These are phyloP conservation scores for Amanita phalloides DNA, from an alignment of 768 basidiomycete species.

Conservation along the genomic window DNA sequence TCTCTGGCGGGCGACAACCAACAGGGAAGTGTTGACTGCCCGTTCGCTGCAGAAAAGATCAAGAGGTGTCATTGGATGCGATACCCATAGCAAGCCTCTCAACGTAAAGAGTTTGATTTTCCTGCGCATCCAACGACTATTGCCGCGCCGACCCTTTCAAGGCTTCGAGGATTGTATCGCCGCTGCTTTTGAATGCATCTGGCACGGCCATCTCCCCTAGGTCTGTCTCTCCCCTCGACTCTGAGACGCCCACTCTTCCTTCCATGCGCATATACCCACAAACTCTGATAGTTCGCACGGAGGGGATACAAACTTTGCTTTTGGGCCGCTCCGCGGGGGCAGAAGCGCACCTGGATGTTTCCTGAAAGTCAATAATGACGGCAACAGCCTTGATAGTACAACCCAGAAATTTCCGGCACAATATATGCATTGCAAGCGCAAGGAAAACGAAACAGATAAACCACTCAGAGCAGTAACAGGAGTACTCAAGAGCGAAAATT, in stretches of 20 bases:
- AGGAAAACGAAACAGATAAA: neutral
- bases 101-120: slow-evolving; percentile 6
- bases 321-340: neutral
- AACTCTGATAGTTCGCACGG: slow-evolving; percentile 1
- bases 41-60: slow-evolving; percentile 7
- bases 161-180: neutral
- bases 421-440: neutral
- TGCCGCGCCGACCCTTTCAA: slow-evolving; percentile 4
- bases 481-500: neutral
- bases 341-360: neutral
- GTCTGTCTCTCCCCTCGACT: slow-evolving; percentile 9
- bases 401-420: neutral
- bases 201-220: slow-evolving; percentile 8
- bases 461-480: neutral
- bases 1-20: slow-evolving; percentile 1
- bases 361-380: neutral
- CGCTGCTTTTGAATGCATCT: slow-evolving; percentile 12
- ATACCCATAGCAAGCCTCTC: neutral
- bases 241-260: too few species aligned
- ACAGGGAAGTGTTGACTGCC: neutral
- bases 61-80: slow-evolving; percentile 1
- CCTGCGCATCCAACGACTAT: slow-evolving; percentile 5
- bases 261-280: slow-evolving; percentile 18
- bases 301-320: neutral
- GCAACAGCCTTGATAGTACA: neutral